Evolutionary conservation across 1,139 yeast genomes (phyloP).

Genomic region (Diutina pseudorugosa): DNA sequence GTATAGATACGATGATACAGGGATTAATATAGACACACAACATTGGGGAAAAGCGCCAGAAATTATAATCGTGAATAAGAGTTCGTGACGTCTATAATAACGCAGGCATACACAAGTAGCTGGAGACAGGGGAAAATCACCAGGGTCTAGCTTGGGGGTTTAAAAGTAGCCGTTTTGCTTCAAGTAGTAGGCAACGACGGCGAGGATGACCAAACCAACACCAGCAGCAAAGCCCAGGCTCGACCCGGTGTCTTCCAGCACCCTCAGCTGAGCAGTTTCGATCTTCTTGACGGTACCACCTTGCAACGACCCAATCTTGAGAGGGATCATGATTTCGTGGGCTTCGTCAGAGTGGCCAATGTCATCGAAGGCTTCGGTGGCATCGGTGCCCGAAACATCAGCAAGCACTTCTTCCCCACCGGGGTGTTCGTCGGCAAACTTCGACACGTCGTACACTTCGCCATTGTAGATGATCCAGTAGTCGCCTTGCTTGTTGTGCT

Average conservation of each 20-base stretch:
- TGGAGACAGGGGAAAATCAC: no score
- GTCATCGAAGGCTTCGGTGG: conserved; percentile 89
- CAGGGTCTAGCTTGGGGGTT: no score
- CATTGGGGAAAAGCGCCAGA: no score
- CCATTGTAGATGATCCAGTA: conserved; percentile 87
- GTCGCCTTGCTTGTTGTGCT: conserved; percentile 70
- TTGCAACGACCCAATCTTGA: conserved; percentile 53
- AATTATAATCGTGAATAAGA: background rate
- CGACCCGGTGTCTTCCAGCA: background rate
- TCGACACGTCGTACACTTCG: conserved; percentile 76
- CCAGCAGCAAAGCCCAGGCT: background rate
- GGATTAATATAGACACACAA: background rate
- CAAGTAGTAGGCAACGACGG: background rate
- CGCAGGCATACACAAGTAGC: background rate
- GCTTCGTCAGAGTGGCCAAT: conserved; percentile 98
- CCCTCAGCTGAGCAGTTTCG: conserved; percentile 1
- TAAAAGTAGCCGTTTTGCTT: conserved; percentile 3
- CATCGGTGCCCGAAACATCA: conserved; percentile 88
- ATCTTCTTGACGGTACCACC: conserved; percentile 19
- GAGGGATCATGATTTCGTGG: conserved; percentile 53
- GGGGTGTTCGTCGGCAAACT: conserved; percentile 89
- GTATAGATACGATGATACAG: background rate
- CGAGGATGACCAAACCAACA: background rate
- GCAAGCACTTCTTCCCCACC: conserved; percentile 97
- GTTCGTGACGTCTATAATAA: background rate